Evolutionary conservation across 2,329 filamentous ascomycete species (phyloP), one percentile per base, ranked within the genome.

Genomic region (Sphaerostilbella broomeana): DNA sequence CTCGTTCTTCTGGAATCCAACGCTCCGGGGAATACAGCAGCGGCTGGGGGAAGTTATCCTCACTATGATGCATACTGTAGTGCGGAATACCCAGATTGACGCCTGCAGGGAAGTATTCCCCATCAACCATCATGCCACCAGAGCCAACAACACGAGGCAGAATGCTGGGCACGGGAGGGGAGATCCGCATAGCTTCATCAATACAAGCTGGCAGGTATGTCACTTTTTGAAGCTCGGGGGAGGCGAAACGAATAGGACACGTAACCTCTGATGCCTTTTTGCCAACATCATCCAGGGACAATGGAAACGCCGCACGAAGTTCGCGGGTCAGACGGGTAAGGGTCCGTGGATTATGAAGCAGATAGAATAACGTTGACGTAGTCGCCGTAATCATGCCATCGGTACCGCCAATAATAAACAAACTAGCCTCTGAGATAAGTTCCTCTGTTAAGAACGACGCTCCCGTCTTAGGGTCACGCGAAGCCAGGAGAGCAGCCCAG

Each of bases 131-230:
- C 7, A 46, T 25, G 3, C 45, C 45, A 18, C 35, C 43, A 7
- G 26, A 22, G 7, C 30, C 35, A 15, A 43, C 40, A 15, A 28
- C 38, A 4, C 45, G 43, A 13, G 43, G 43, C 15, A 46, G 18
- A 17, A 40, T 38, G 19, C 38, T 40, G 6, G 40, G 39, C 6
- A 46, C 39, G 5, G 45, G 43, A 8, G 38, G 26, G 15, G 38
- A 43, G 15, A 46, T 31, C 5, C 45, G 39, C 43, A 46, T 45
- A 11, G 43, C 43, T 31, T 47, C 45, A 19, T 47, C 45, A 19
- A 47, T 46, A 22, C 45, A 47, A 10, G 45, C 43, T 4, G 33
- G 33, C 28, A 47, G 28, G 28, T 44, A 47, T 3, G 13, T 45
- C 13, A 42, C 10, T 3, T 12, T 30, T 18, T 40, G 41, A 6